Conservation (phyloP, 345 rosid genomes). For the Syzygium aromaticum region DNA sequence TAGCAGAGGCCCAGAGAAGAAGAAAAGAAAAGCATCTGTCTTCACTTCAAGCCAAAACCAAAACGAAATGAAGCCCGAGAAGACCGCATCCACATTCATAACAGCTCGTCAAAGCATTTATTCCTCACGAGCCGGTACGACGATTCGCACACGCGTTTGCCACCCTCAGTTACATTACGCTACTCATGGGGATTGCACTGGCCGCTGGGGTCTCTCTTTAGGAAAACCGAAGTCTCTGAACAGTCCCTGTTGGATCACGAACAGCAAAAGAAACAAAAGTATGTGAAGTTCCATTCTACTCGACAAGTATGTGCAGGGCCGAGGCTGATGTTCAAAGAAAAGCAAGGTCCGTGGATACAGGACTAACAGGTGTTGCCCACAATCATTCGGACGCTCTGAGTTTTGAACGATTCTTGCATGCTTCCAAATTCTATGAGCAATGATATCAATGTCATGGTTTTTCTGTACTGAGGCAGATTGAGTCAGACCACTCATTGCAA, state of each 20-base stretch:
- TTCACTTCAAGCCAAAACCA: background rate
- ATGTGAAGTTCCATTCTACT: background rate
- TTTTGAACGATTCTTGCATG: background rate
- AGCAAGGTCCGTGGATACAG: background rate
- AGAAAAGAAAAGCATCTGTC: slow-evolving; percentile 9
- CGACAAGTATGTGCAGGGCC: background rate
- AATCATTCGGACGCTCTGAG: background rate
- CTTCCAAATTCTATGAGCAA: background rate
- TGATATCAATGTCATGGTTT: background rate
- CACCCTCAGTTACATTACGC: background rate
- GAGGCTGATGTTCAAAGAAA: background rate
- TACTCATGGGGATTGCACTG: background rate
- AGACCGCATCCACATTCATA: background rate
- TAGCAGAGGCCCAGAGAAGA: background rate
- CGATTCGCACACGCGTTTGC: background rate
- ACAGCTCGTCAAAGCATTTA: background rate
- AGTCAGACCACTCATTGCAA: background rate
- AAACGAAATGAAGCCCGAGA: background rate
- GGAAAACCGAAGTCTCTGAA: slow-evolving; percentile 52
- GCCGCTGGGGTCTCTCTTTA: slow-evolving; percentile 9
- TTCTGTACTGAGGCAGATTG: background rate
- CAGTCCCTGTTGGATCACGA: slow-evolving; percentile 40
- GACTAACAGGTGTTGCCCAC: background rate
- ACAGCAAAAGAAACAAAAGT: background rate
- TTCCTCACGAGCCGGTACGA: background rate